Conservation (phyloP, 805 yeast species). For the Cyberlindnera xylosilytica region DNA sequence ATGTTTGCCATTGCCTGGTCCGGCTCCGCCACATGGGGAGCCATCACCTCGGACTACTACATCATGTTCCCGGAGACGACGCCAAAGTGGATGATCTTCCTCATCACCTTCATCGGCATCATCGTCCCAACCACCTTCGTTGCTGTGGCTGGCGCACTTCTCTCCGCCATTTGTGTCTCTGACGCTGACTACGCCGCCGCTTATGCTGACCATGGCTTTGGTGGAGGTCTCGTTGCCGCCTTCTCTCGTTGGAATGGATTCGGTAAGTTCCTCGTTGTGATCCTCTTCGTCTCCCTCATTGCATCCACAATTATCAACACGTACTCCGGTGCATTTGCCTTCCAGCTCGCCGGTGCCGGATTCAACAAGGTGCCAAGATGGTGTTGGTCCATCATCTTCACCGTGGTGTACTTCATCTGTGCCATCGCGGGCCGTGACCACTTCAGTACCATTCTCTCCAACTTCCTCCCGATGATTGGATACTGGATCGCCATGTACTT, state of each 20-base stretch:
- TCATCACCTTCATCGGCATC: conserved; percentile 63
- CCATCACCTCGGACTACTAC: conserved; percentile 81
- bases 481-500: conserved; percentile 87
- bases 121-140: conserved; percentile 72
- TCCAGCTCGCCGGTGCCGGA: conserved; percentile 56
- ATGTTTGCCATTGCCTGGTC: conserved; percentile 74
- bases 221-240: conserved; percentile 66
- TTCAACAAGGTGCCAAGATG: conserved; percentile 72
- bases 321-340: conserved; percentile 75
- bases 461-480: conserved; percentile 87
- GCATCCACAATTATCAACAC: conserved; percentile 79
- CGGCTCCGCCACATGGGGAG: conserved; percentile 86
- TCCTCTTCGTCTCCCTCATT: conserved; percentile 71
- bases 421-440: conserved; percentile 77
- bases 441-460: conserved; percentile 68
- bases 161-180: conserved; percentile 61
- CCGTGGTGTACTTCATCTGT: conserved; percentile 61
- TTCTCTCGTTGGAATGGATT: conserved; percentile 69
- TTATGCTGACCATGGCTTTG: conserved; percentile 61
- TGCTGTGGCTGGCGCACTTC: conserved; percentile 62
- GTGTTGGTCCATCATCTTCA: conserved; percentile 63
- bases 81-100: conserved; percentile 50
- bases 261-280: conserved; percentile 70
- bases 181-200: conserved; percentile 55
- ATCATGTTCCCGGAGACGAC: conserved; percentile 74